Evolutionary conservation across 2,329 filamentous ascomycete genomes (phyloP).

Genomic region (Talaromyces pinophilus): DNA sequence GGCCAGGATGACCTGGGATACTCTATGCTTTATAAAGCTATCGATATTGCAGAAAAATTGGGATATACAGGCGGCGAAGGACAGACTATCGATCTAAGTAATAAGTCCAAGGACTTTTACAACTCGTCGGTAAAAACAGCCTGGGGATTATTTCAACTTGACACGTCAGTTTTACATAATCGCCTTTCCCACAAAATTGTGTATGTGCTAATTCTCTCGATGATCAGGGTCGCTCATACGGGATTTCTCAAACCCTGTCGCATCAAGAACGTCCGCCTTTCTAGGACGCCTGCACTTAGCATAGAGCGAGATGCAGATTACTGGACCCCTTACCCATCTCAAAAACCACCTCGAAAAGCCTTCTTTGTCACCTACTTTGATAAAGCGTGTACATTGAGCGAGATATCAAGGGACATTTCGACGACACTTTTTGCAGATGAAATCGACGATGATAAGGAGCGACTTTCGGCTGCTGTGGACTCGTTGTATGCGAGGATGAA

Average conservation of each 20-base stretch:
- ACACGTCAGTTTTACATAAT: conserved; percentile 35
- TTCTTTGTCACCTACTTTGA: conserved; percentile 38
- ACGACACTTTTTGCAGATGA: conserved; percentile 33
- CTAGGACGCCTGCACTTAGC: conserved; percentile 26
- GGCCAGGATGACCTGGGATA: conserved; percentile 42
- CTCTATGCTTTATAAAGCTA: conserved; percentile 40
- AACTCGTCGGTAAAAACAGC: conserved; percentile 35
- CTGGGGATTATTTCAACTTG: conserved; percentile 43
- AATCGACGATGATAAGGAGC: conserved; percentile 15
- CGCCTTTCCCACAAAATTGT: background rate
- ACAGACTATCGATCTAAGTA: conserved; percentile 28
- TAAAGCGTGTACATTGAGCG: conserved; percentile 37
- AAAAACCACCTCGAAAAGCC: conserved; percentile 32
- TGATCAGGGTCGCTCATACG: conserved; percentile 37
- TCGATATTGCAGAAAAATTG: conserved; percentile 37
- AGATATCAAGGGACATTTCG: conserved; percentile 41
- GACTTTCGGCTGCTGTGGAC: conserved; percentile 31
- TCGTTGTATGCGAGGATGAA: conserved; percentile 34
- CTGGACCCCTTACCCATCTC: conserved; percentile 39
- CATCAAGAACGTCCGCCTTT: conserved; percentile 38
- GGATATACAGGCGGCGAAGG: conserved; percentile 35
- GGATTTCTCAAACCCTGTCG: conserved; percentile 39
- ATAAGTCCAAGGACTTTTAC: conserved; percentile 35
- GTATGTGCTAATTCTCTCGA: background rate
- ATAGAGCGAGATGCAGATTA: conserved; percentile 27